Evolutionary conservation across 129 eudicot species (phyloP), one percentile per base, ranked within the genome.

Genomic region (Ambrosia trifida): DNA sequence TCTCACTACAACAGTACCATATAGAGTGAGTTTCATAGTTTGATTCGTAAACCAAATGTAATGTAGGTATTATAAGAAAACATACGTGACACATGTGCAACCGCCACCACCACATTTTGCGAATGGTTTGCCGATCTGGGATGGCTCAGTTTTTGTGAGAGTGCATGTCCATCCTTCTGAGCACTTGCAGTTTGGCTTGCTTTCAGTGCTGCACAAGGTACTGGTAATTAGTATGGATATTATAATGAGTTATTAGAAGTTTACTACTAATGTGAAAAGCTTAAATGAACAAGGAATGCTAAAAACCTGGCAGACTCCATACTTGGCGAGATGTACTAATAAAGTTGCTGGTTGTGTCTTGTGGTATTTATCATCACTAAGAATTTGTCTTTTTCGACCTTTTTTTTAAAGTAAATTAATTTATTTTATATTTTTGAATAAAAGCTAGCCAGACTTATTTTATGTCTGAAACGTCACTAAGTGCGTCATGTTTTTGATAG

Each of bases 91-190:
- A 60, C 75, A 76, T 35, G 70, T 60, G 81, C 81, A 77, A 12
- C 71, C 65, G 50, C 65, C n/a, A 63, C 68, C 74, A 33, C 64
- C 71, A 10, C 81, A 77, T 47, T 49, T 77, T 28, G 71, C 57
- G 14, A 60, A 69, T 61, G 81, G 70, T 49, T 59, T 69, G 64
- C 70, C 69, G 8, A 49, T 40, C 56, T 69, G 60, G 38, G 70
- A 68, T 49, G 70, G 59, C 38, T 69, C 76, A 0, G 76, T 77
- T 77, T 77, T 69, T 7, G 81, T 69, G 18, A 77, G 16, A 58
- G 58, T 69, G 76, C 71, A 69, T 69, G 11, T 69, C 71, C 70
- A 77, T 77, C 81, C 76, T 36, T 69, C 76, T 61, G 81, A 19
- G 38, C 65, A 77, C 58, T 61, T 77, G 76, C 3, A 77, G 2